A percentile compares a stretch with the other conserved stretches of the same genome.
phyloP scores from a whole-genome alignment of 345 rosid genomes.

The Eucalyptus rudis region DNA sequence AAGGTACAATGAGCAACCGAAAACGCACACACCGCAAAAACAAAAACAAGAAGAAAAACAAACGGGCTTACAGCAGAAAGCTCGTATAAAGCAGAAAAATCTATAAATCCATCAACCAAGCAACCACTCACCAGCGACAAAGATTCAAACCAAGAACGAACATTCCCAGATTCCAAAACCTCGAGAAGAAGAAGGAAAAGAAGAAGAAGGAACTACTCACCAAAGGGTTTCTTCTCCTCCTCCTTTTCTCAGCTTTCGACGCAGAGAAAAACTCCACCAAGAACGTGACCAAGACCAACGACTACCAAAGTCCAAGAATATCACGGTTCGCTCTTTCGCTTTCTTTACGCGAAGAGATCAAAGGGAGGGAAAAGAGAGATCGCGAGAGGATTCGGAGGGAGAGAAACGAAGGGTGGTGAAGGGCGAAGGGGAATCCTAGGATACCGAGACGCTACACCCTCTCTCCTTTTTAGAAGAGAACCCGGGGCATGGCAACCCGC shows the following conservation, averaged over 20 bases:
- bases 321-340: not conserved
- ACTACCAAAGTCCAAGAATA: not conserved
- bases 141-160: not conserved
- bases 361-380: not conserved
- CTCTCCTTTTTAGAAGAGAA: not conserved
- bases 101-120: not conserved
- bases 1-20: not conserved
- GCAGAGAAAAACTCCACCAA: not conserved
- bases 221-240: not conserved
- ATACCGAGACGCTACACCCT: slow-evolving; percentile 7
- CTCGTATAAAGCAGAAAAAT: not conserved
- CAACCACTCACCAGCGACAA: not conserved
- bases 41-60: not conserved
- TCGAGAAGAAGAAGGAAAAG: not conserved
- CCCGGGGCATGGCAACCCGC: not conserved
- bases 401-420: not conserved
- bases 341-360: not conserved
- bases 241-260: not conserved
- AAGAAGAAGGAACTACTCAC: not conserved
- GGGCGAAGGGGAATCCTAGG: not conserved
- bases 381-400: not conserved
- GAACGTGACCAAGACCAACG: not conserved
- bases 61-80: not conserved
- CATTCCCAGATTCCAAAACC: not conserved
- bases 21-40: not conserved